Evolutionary conservation across 2,329 filamentous ascomycete species (phyloP), one percentile per base, ranked within the genome.

Genomic region (Ambrosiella beaveri): DNA sequence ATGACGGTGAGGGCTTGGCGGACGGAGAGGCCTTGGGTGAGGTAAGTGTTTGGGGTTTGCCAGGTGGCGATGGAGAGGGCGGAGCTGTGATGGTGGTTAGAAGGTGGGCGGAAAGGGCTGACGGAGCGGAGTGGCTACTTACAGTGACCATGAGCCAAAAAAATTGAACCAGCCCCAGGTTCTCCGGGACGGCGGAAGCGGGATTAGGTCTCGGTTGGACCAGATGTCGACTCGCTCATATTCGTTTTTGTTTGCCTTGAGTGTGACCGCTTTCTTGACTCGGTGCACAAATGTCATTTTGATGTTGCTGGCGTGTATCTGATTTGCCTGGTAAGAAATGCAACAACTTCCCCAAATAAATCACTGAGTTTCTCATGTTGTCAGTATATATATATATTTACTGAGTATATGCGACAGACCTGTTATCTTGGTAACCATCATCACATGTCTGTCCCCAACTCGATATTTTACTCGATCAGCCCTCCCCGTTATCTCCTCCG

Each of bases 141-240:
- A 69, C 65, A 67, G 68, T 64, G 59, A 70, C 65, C 71, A 71
- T 65, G 64, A 70, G 62, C 72, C 73, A 59, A 72, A 74, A 40
- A 62, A 64, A 8, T 63, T 53, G 57, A 68, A 69, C 62, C 73
- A 66, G 66, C 74, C 72, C 74, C 74, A 76, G 44, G 73, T 76
- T 61, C 74, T 66, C 56, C 72, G 66, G 58, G 69, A 68, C 1
- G 71, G 69, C n/a, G 74, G 66, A 6, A 71, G 62, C n/a, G 69
- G 69, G 11, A 69, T 67, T 37, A 71, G 63, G 49, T 70, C 70
- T 63, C 71, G 72, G 59, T 77, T 77, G 35, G 72, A 74, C 75
- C 75, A 78, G 37, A 69, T 66, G 55, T 73, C 70, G 0, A 73
- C 74, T 59, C 75, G 71, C 61, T 75, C 73, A 61, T 74, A 69